Base-by-base conservation (phyloP, 1,284 basidiomycete genomes). In the Papiliotrema fonsecae region DNA sequence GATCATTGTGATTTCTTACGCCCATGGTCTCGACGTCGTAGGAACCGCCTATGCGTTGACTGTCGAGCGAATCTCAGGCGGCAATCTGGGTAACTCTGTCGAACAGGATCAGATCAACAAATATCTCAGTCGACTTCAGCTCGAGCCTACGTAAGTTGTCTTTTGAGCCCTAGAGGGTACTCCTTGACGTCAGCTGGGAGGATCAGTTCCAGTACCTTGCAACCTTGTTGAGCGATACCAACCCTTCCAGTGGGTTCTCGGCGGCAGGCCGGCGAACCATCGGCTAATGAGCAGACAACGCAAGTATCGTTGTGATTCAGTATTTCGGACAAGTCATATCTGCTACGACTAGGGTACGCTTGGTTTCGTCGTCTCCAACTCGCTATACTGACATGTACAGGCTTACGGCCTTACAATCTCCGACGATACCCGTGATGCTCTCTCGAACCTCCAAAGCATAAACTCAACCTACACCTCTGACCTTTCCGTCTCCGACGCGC, bases 261-360 rank as follows among this genome's bases (percentile, higher is more conserved):
- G 9, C 19, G 35, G 16, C 30, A n/a, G 16, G 9, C 10, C 10
- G 30, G 30, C n/a, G 30, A 9, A 32, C 30, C 10, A 32, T 9
- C 30, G 10, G 6, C 2, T n/a, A 26, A 24, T 14, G 43, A 50
- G 1, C 42, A 46, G 54, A 45, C 2, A 59, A 63, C 42, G 47
- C 47, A 2, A 43, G 35, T 10, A 52, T 63, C 26, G 24, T 60
- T 9, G 55, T 43, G 2, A 52, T 47, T 37, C 61, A 64, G 30
- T 64, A 64, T 49, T 51, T 56, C 5, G 59, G 52, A 6, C 61
- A 61, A 26, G 56, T 61, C 45, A 46, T 56, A 21, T 42, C 50
- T 31, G 43, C 53, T 19, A 49, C 57, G 2, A 42, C 19, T 52
- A 55, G 38, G 19, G 37, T 39, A 24, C 3, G 19, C 19, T 4